Percentiles rank a stretch among this genome's conserved stretches.
phyloP scores from a whole-genome alignment of 2,329 filamentous ascomycete genomes.

The Ceratocystis albifundus region DNA sequence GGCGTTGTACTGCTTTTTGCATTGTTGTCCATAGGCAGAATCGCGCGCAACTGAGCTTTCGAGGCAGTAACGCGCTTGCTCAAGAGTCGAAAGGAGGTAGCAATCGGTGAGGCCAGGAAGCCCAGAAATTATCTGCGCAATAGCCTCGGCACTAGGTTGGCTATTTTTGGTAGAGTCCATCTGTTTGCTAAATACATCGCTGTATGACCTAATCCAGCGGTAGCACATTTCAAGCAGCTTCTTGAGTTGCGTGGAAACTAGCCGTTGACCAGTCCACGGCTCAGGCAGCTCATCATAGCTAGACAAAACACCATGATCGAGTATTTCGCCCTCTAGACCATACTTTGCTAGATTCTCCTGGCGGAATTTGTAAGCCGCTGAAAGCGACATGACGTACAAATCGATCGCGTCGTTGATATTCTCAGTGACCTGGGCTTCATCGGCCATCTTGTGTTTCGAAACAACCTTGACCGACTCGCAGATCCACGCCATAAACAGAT shows the following conservation, averaged over 20 bases:
- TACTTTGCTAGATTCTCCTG: slow-evolving; percentile 57
- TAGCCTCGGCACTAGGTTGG: slow-evolving; percentile 33
- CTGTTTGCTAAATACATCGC: slow-evolving; percentile 26
- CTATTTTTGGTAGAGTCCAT: slow-evolving; percentile 29
- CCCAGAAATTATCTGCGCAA: slow-evolving; percentile 38
- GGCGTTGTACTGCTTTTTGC: slow-evolving; percentile 38
- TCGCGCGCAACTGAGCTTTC: slow-evolving; percentile 36
- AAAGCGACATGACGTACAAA: slow-evolving; percentile 46
- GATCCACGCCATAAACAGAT: slow-evolving; percentile 67
- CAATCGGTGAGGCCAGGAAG: slow-evolving; percentile 43
- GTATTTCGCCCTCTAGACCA: slow-evolving; percentile 55
- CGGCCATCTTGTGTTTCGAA: slow-evolving; percentile 49
- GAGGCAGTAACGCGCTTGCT: slow-evolving; percentile 42
- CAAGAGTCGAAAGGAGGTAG: slow-evolving; percentile 44
- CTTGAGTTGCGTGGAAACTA: slow-evolving; percentile 50
- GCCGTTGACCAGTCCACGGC: slow-evolving; percentile 71
- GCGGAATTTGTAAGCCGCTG: slow-evolving; percentile 59
- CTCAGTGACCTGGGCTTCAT: slow-evolving; percentile 43
- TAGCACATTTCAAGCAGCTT: slow-evolving; percentile 48
- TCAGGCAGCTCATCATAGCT: slow-evolving; percentile 59
- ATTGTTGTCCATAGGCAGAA: slow-evolving; percentile 36
- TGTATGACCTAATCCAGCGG: slow-evolving; percentile 43
- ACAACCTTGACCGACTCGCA: slow-evolving; percentile 64
- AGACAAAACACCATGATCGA: slow-evolving; percentile 53
- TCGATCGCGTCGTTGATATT: slow-evolving; percentile 57